These are phyloP conservation scores for Nemania sp. DNA, from an alignment of 2,329 filamentous ascomycete species.

Conservation along the genomic window DNA sequence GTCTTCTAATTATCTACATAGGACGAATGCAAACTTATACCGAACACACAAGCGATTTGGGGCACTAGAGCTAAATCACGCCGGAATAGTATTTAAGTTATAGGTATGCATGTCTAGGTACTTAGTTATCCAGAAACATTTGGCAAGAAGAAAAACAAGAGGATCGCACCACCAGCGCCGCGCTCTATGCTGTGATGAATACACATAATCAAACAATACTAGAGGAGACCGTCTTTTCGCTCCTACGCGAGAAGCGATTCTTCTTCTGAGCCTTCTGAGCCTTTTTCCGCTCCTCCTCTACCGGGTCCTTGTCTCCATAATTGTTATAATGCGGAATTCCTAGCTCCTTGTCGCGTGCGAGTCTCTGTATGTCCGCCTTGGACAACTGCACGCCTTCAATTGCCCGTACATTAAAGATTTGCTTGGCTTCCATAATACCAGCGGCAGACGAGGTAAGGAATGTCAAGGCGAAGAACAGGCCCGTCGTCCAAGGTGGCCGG, in stretches of 20 bases:
- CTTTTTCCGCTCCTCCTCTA: slow-evolving; percentile 46
- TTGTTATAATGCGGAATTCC: slow-evolving; percentile 64
- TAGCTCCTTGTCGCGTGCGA: slow-evolving; percentile 56
- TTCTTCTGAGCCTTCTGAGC: slow-evolving; percentile 37
- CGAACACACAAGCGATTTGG: no score
- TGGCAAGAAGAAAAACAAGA: no score
- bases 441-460: slow-evolving; percentile 70
- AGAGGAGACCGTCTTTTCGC: slow-evolving; percentile 25
- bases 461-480: slow-evolving; percentile 74
- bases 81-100: no score
- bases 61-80: no score
- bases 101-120: no score
- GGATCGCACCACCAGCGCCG: slow-evolving; percentile 15
- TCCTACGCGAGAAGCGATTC: slow-evolving; percentile 20
- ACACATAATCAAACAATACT: slow-evolving; percentile 22
- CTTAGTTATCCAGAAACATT: no score
- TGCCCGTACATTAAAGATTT: slow-evolving; percentile 71
- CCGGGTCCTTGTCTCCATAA: slow-evolving; percentile 54
- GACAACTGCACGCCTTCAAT: slow-evolving; percentile 71
- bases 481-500: slow-evolving; percentile 79
- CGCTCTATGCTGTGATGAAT: slow-evolving; percentile 6
- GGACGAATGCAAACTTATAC: no score
- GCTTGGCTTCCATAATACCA: slow-evolving; percentile 70
- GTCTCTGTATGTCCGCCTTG: slow-evolving; percentile 54
- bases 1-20: no score